Conservation (phyloP, 208 protist species). For the Wallacemonas sp. region DNA sequence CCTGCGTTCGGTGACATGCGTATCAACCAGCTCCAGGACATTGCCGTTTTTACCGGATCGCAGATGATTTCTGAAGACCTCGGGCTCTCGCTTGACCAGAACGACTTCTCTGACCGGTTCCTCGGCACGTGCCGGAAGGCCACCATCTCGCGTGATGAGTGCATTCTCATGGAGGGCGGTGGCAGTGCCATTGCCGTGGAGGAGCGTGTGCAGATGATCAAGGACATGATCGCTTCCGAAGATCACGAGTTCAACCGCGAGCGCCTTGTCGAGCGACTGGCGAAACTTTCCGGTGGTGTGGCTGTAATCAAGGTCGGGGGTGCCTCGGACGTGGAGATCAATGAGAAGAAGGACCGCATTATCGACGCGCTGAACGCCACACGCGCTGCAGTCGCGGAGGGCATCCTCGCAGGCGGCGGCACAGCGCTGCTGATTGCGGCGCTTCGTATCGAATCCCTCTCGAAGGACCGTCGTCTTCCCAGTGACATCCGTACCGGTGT, state of each 20-base stretch:
- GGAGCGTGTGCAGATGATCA: conserved; percentile 96
- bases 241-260: conserved; percentile 98
- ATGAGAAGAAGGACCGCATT: conserved; percentile 99
- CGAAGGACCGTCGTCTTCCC: conserved; percentile 63
- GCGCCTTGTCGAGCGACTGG: conserved; percentile 96
- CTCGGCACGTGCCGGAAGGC: conserved; percentile 89
- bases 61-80: conserved; percentile 95
- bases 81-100: conserved; percentile 92
- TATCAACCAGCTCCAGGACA: conserved; percentile 98
- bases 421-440: conserved; percentile 96
- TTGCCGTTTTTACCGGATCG: conserved; percentile 98
- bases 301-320: conserved; percentile 98
- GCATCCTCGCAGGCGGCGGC: conserved; percentile 98
- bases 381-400: conserved; percentile 98
- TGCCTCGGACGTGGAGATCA: conserved; percentile 98
- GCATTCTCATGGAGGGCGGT: conserved; percentile 97
- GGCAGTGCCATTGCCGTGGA: conserved; percentile 95
- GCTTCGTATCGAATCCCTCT: conserved; percentile 76
- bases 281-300: conserved; percentile 87
- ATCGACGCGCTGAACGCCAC: conserved; percentile 99
- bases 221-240: conserved; percentile 92
- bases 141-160: conserved; percentile 97
- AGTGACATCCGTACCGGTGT: conserved; percentile 80
- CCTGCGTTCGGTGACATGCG: conserved; percentile 99
- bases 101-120: conserved; percentile 85